phyloP scores from a whole-genome alignment of 345 rosid species.

The Sapria himalayana region DNA sequence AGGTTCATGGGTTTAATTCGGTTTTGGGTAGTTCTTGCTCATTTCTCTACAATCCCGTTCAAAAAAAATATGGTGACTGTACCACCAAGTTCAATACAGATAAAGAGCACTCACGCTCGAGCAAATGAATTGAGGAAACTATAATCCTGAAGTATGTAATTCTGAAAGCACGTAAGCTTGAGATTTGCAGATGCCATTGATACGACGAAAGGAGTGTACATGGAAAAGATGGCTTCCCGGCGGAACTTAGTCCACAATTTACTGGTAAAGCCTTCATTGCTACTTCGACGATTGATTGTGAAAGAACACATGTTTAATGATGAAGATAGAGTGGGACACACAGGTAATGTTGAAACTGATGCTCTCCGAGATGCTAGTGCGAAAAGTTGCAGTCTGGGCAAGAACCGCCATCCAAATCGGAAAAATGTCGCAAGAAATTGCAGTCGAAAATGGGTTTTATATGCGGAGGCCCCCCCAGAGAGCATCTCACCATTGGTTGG shows the following conservation, averaged over 20 bases:
- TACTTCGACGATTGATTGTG: background rate
- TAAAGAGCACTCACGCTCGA: constrained; percentile 44
- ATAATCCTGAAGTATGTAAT: constrained; percentile 63
- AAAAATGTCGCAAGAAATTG: too few species aligned
- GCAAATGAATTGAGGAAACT: constrained; percentile 77
- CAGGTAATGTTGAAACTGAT: too few species aligned
- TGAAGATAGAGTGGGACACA: constrained; percentile 3
- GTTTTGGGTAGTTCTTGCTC: too few species aligned
- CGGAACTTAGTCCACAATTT: constrained; percentile 58
- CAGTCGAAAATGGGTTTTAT: too few species aligned
- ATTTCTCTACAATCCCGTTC: too few species aligned
- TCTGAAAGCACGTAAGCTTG: constrained; percentile 42
- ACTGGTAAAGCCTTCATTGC: constrained; percentile 38
- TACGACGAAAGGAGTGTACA: constrained; percentile 57
- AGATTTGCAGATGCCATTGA: constrained; percentile 69
- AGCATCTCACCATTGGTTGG: too few species aligned
- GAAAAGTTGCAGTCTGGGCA: too few species aligned
- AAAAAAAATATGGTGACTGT: background rate
- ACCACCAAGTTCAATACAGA: background rate
- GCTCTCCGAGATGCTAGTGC: too few species aligned
- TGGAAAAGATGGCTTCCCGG: constrained; percentile 40
- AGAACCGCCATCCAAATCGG: too few species aligned
- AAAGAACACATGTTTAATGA: background rate
- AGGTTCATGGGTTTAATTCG: too few species aligned
- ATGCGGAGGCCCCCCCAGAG: too few species aligned